Percentiles rank a stretch among this genome's conserved stretches.
These are phyloP conservation scores for Gnomoniopsis smithogilvyi DNA, from an alignment of 2,329 filamentous ascomycete genomes.

Conservation along the genomic window DNA sequence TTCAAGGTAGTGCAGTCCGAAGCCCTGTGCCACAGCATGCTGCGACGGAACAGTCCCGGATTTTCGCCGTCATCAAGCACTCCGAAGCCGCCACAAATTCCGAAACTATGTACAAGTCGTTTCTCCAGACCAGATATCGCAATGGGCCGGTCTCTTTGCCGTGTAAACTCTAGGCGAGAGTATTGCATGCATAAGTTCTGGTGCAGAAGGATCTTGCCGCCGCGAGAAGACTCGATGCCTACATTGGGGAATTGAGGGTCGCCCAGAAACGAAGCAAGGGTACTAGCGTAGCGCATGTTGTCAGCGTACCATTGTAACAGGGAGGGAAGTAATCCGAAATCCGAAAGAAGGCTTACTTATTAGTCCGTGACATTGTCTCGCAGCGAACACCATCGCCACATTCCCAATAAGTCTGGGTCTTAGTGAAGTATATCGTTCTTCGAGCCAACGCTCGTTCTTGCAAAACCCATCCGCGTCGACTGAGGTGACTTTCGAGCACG, in stretches of 20 bases:
- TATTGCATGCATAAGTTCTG: slow-evolving; percentile 28
- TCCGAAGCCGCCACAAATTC: slow-evolving; percentile 26
- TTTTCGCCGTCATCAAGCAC: slow-evolving; percentile 25
- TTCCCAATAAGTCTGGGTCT: slow-evolving; percentile 35
- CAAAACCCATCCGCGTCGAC: slow-evolving; percentile 34
- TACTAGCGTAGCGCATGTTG: not conserved
- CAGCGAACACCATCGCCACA: slow-evolving; percentile 33
- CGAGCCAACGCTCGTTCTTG: slow-evolving; percentile 34
- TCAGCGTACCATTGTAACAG: not conserved
- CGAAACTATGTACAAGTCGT: slow-evolving; percentile 23
- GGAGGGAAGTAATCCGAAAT: not conserved
- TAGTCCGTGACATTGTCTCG: slow-evolving; percentile 30
- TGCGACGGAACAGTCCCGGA: slow-evolving; percentile 22
- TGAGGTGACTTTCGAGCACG: slow-evolving; percentile 30
- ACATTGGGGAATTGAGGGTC: slow-evolving; percentile 27
- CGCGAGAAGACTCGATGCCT: slow-evolving; percentile 11
- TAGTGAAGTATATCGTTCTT: slow-evolving; percentile 35
- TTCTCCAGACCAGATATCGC: slow-evolving; percentile 31
- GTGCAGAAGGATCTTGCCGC: slow-evolving; percentile 23
- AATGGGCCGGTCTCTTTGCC: slow-evolving; percentile 25
- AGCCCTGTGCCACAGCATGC: slow-evolving; percentile 27
- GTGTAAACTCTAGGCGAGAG: slow-evolving; percentile 26
- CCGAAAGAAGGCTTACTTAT: too few species aligned
- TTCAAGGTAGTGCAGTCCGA: not conserved
- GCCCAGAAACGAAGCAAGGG: slow-evolving; percentile 23